These are phyloP conservation scores for Arthrinium puccinioides DNA, from an alignment of 2,329 filamentous ascomycete species.

Conservation along the genomic window DNA sequence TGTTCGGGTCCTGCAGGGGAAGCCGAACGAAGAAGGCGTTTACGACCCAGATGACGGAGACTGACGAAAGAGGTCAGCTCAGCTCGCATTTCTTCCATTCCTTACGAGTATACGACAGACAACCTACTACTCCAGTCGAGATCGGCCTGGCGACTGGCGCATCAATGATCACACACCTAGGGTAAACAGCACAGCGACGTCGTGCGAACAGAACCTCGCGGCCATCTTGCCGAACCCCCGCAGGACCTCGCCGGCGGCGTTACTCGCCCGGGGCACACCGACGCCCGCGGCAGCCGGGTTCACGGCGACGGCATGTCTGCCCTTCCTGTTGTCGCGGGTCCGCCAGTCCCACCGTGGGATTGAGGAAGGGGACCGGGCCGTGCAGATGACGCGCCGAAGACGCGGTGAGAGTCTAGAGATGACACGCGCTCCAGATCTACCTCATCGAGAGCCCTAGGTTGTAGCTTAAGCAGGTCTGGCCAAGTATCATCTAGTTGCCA, in stretches of 20 bases:
- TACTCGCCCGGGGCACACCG: constrained; percentile 10
- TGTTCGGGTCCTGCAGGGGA: constrained; percentile 44
- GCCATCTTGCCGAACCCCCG: constrained; percentile 27
- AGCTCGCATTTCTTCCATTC: too few relatives aligned
- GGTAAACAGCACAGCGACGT: constrained; percentile 31
- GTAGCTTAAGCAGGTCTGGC: too few relatives aligned
- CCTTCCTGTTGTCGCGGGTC: constrained; percentile 35
- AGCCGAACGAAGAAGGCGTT: constrained; percentile 60
- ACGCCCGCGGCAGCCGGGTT: constrained; percentile 6
- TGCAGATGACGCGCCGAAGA: background rate
- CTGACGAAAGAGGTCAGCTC: too few relatives aligned
- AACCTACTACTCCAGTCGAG: too few relatives aligned
- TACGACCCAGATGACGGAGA: constrained; percentile 45
- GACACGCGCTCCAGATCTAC: too few relatives aligned
- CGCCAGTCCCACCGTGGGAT: constrained; percentile 21
- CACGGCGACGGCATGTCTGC: constrained; percentile 26
- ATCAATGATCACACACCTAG: constrained; percentile 24
- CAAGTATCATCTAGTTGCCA: too few relatives aligned
- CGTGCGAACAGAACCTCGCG: constrained; percentile 29
- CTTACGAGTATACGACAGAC: too few relatives aligned
- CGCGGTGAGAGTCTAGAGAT: too few relatives aligned
- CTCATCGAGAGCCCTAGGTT: too few relatives aligned
- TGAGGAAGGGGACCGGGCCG: constrained; percentile 5
- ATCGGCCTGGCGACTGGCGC: too few relatives aligned
- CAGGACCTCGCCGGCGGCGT: constrained; percentile 15